These are phyloP conservation scores for Talaromyces trachyspermus DNA, from an alignment of 495 filamentous ascomycete species.

Conservation along the genomic window DNA sequence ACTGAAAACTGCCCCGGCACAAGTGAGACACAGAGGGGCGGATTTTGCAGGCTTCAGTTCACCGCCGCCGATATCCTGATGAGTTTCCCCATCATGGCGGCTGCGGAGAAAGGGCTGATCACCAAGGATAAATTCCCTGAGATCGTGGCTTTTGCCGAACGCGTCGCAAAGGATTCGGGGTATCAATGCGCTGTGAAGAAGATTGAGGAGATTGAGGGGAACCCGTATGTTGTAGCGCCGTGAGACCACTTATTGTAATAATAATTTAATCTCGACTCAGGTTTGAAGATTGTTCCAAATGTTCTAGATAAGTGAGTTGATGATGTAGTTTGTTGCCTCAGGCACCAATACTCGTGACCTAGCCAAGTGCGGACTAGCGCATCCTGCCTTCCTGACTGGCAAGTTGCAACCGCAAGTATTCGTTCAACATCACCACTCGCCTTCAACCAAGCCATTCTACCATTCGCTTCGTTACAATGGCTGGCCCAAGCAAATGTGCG, in stretches of 20 bases:
- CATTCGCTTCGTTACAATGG: conserved; percentile 21
- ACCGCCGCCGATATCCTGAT: conserved; percentile 78
- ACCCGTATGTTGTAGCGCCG: too few relatives aligned
- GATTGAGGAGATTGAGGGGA: conserved; percentile 55
- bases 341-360: too few relatives aligned
- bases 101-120: conserved; percentile 30
- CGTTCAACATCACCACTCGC: neutral
- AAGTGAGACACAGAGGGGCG: conserved; percentile 22
- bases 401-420: too few relatives aligned
- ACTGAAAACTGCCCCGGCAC: conserved; percentile 52
- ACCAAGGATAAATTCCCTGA: conserved; percentile 52
- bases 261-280: too few relatives aligned
- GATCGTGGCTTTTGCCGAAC: conserved; percentile 54
- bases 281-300: too few relatives aligned
- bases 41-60: conserved; percentile 63
- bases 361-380: neutral
- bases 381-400: neutral
- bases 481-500: conserved; percentile 44
- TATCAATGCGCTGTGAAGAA: conserved; percentile 54
- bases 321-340: too few relatives aligned
- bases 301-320: too few relatives aligned
- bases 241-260: too few relatives aligned
- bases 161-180: conserved; percentile 52
- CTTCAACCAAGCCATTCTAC: neutral
- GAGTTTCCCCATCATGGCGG: conserved; percentile 62